A percentile compares a stretch with the other conserved stretches of the same genome.
These are phyloP conservation scores for Psophocarpus tetragonolobus DNA, from an alignment of 306 rosid species.

Conservation along the genomic window DNA sequence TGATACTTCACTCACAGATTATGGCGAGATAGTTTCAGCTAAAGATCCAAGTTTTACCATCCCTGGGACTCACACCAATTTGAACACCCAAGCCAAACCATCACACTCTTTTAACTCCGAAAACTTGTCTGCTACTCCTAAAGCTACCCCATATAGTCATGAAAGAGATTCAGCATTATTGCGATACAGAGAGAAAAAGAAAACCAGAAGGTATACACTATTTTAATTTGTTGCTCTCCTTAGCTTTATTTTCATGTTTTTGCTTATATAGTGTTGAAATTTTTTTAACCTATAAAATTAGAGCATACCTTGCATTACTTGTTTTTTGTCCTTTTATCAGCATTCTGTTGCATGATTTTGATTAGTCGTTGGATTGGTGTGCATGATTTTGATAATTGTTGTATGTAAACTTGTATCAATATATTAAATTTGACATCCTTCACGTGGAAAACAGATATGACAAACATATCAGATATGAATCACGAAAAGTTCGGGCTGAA, in stretches of 20 bases:
- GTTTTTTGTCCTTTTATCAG: neutral
- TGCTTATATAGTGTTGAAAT: neutral
- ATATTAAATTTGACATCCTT: neutral
- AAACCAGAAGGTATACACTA: neutral
- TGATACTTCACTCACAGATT: neutral
- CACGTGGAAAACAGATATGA: constrained; percentile 1
- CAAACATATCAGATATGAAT: constrained; percentile 16
- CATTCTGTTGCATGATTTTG: too few relatives aligned
- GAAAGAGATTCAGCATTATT: constrained; percentile 20
- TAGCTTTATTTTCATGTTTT: neutral
- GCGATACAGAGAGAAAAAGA: constrained; percentile 18
- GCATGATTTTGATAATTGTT: neutral
- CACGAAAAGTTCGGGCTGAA: constrained; percentile 22
- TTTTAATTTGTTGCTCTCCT: neutral
- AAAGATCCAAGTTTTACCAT: neutral
- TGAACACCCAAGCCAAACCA: neutral
- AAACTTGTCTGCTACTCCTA: neutral
- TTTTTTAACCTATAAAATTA: neutral
- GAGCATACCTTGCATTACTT: neutral
- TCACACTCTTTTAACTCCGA: neutral
- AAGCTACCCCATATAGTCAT: neutral
- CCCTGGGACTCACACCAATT: neutral
- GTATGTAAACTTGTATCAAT: neutral
- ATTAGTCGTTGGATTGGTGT: neutral
- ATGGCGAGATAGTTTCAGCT: neutral